Conservation (phyloP, 2,329 filamentous ascomycete species). For the Penicillium sp. region DNA sequence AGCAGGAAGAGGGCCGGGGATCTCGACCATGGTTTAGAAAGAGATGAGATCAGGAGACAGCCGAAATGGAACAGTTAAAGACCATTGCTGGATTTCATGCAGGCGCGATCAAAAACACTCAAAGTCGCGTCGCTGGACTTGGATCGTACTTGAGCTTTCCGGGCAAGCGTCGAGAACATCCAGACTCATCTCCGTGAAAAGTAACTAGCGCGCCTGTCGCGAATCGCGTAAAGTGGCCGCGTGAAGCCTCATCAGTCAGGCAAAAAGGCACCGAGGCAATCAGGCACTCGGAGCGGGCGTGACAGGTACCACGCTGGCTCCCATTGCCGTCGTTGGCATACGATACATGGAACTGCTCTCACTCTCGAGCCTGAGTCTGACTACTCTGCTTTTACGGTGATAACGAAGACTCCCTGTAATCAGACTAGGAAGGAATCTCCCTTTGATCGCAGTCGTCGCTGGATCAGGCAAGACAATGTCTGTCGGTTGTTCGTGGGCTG, state of each 20-base stretch:
- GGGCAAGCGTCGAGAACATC: background rate
- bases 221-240: conserved; percentile 34
- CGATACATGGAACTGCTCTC: too few relatives aligned
- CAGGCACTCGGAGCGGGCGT: background rate
- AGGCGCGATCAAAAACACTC: conserved; percentile 1
- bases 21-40: conserved; percentile 37
- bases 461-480: too few relatives aligned
- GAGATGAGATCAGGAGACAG: conserved; percentile 4
- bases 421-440: too few relatives aligned
- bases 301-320: background rate
- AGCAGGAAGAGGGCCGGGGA: conserved; percentile 44
- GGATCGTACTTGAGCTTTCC: background rate
- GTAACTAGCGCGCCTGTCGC: conserved; percentile 15
- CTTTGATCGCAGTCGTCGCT: too few relatives aligned
- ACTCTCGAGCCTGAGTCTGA: too few relatives aligned
- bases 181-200: conserved; percentile 14
- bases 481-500: too few relatives aligned
- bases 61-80: conserved; percentile 4
- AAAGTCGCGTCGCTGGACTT: conserved; percentile 1
- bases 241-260: conserved; percentile 19
- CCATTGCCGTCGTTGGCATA: background rate
- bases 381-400: too few relatives aligned
- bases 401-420: too few relatives aligned
- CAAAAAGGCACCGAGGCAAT: conserved; percentile 11
- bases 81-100: conserved; percentile 24